Conservation (phyloP, 2,329 filamentous ascomycete genomes). For the Microsporum canis region DNA sequence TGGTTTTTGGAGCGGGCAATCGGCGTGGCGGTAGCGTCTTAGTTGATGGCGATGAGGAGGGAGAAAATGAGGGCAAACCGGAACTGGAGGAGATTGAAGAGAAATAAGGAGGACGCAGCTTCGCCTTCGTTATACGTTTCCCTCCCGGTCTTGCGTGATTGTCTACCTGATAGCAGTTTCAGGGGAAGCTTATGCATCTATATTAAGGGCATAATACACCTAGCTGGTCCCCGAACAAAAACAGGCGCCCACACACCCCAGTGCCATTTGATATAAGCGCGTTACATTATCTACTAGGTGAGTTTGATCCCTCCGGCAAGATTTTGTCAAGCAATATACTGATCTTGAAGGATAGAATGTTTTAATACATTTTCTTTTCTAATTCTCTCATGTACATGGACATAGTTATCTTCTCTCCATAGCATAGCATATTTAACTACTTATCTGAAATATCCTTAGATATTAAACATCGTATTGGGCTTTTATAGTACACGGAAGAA, state of each 20-base stretch:
- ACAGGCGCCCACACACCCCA: background rate
- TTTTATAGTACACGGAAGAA: too few relatives aligned
- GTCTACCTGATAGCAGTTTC: background rate
- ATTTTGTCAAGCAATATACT: background rate
- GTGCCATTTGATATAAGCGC: background rate
- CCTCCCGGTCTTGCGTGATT: background rate
- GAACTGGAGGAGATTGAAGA: constrained; percentile 10
- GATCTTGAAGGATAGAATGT: too few relatives aligned
- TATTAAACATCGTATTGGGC: background rate
- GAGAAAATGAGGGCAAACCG: background rate
- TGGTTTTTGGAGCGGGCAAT: constrained; percentile 52
- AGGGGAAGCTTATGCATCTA: too few relatives aligned
- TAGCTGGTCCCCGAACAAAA: too few relatives aligned
- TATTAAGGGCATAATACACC: too few relatives aligned
- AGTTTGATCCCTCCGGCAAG: background rate
- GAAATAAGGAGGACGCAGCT: background rate
- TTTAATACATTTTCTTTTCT: too few relatives aligned
- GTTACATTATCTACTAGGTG: background rate
- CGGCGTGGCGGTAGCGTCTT: background rate
- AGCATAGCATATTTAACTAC: background rate
- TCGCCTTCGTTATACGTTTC: background rate
- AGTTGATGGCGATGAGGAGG: background rate
- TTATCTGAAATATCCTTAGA: background rate
- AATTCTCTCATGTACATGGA: background rate
- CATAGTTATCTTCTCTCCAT: background rate